A percentile compares a stretch with the other conserved stretches of the same genome.
These are phyloP conservation scores for Brasilioporus rufonigricans DNA, from an alignment of 768 basidiomycete species.

Conservation along the genomic window DNA sequence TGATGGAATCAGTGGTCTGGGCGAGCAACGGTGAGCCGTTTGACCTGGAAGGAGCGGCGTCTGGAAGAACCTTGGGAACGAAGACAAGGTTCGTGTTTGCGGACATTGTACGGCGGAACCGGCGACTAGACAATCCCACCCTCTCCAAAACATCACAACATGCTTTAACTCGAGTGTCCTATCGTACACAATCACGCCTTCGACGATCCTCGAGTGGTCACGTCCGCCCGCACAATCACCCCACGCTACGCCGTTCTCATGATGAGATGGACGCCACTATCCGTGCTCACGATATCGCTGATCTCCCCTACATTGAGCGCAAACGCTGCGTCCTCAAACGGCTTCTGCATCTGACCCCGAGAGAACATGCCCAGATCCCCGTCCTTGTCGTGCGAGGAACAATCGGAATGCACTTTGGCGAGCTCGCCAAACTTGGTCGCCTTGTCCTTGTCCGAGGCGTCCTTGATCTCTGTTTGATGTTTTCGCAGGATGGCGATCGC, in stretches of 20 bases:
- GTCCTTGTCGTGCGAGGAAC: constrained; percentile 74
- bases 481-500: constrained; percentile 76
- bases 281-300: constrained; percentile 81
- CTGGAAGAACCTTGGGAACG: background rate
- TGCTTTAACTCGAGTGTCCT: background rate
- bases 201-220: background rate
- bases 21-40: too few species aligned
- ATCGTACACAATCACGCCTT: background rate
- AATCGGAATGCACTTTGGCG: constrained; percentile 80
- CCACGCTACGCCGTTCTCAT: constrained; percentile 68
- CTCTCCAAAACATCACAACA: background rate
- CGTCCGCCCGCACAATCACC: constrained; percentile 25
- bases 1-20: too few species aligned
- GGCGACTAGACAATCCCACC: background rate
- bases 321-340: constrained; percentile 90
- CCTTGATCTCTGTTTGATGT: constrained; percentile 61
- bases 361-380: constrained; percentile 92
- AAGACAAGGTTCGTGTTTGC: background rate
- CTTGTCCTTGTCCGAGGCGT: constrained; percentile 38
- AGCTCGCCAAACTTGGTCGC: constrained; percentile 69
- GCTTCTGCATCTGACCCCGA: constrained; percentile 92
- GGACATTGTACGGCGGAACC: background rate
- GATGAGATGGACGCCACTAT: constrained; percentile 94
- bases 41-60: too few species aligned
- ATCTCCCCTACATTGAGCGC: constrained; percentile 69